Evolutionary conservation across 2,329 filamentous ascomycete genomes (phyloP).

Genomic region (Claviceps lovelessii): DNA sequence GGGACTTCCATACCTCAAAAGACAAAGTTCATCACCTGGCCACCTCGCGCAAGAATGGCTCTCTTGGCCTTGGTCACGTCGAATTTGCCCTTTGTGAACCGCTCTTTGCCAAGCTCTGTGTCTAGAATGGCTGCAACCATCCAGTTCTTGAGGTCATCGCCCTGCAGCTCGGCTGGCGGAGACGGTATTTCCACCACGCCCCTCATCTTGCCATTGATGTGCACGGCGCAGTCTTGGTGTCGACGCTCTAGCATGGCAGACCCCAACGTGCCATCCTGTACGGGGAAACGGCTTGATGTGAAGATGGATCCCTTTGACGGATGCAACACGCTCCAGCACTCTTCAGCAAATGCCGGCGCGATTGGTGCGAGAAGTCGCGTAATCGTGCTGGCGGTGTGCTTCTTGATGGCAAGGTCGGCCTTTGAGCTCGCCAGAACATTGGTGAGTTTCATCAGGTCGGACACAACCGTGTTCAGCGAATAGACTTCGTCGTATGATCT

Average conservation of each 20-base stretch:
- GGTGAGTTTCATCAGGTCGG: slow-evolving; percentile 68
- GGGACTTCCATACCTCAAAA: slow-evolving; percentile 18
- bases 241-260: slow-evolving; percentile 35
- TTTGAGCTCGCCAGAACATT: slow-evolving; percentile 45
- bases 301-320: slow-evolving; percentile 27
- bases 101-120: slow-evolving; percentile 44
- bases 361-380: slow-evolving; percentile 66
- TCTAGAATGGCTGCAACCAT: slow-evolving; percentile 46
- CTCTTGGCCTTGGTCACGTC: slow-evolving; percentile 42
- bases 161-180: slow-evolving; percentile 26
- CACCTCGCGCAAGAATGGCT: slow-evolving; percentile 51
- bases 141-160: slow-evolving; percentile 40
- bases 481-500: slow-evolving; percentile 57
- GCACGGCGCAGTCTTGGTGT: slow-evolving; percentile 48
- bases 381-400: slow-evolving; percentile 39
- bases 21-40: slow-evolving; percentile 64
- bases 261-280: slow-evolving; percentile 33
- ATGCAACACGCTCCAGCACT: slow-evolving; percentile 56
- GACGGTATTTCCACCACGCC: slow-evolving; percentile 51
- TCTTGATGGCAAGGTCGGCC: slow-evolving; percentile 28
- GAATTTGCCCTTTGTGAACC: slow-evolving; percentile 32
- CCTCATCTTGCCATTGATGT: slow-evolving; percentile 66
- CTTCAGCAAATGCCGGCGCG: slow-evolving; percentile 65
- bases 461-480: slow-evolving; percentile 69
- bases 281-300: slow-evolving; percentile 43